Conservation (phyloP, 208 protist species). For the Naegleria gruberi region DNA sequence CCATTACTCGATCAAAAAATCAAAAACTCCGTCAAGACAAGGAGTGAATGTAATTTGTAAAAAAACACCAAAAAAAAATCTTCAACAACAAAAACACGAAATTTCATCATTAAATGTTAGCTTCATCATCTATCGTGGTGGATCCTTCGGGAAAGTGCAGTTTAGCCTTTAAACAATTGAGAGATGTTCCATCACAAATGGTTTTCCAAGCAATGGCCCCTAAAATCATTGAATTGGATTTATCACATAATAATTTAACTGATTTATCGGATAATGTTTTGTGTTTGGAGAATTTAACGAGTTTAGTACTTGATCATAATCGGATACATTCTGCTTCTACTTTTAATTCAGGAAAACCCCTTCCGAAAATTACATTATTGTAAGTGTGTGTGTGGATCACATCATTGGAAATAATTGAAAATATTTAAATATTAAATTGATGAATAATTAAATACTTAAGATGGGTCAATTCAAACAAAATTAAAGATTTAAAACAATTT, state of each 20-base stretch:
- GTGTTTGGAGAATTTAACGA: background rate
- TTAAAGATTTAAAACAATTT: background rate
- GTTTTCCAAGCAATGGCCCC: background rate
- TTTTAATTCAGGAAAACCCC: background rate
- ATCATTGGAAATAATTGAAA: background rate
- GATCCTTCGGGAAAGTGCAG: background rate
- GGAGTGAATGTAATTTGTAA: too few relatives aligned
- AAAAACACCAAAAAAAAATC: too few relatives aligned
- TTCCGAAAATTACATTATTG: background rate
- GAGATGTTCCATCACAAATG: background rate
- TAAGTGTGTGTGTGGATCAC: background rate
- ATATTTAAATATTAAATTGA: background rate
- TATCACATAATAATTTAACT: background rate
- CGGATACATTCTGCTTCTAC: background rate
- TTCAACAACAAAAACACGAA: too few relatives aligned
- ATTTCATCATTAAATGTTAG: too few relatives aligned
- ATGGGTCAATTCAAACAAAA: conserved; percentile 19
- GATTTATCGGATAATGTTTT: background rate
- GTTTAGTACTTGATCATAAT: background rate
- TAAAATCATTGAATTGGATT: background rate
- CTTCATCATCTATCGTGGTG: background rate
- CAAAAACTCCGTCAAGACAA: too few relatives aligned
- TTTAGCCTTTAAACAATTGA: background rate
- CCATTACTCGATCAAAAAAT: too few relatives aligned
- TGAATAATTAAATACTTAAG: background rate